These are phyloP conservation scores for Stephanocyclus meneghinianus DNA, from an alignment of 352 stramenopile genomes.

Conservation along the genomic window DNA sequence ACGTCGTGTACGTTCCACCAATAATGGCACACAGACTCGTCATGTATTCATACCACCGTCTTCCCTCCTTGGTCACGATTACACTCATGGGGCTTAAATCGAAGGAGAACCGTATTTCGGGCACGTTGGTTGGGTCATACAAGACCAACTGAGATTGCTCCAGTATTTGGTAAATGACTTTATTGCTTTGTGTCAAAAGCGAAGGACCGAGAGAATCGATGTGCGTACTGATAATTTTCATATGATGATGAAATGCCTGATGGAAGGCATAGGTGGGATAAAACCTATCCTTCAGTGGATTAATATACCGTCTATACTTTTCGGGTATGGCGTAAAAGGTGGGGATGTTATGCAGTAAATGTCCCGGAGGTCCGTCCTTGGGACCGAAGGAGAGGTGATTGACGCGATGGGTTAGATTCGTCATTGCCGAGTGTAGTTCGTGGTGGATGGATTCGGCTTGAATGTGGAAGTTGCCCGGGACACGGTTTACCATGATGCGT, in stretches of 20 bases:
- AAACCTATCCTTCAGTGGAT: conserved; percentile 90
- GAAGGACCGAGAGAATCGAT: conserved; percentile 5
- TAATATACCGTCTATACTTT: conserved; percentile 27
- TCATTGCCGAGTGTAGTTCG: conserved; percentile 88
- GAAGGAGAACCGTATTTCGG: conserved; percentile 83
- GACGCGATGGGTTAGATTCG: conserved; percentile 93
- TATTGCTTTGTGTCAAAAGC: not conserved
- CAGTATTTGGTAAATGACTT: conserved; percentile 70
- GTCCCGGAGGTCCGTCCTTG: conserved; percentile 4
- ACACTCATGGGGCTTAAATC: conserved; percentile 88
- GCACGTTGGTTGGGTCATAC: conserved; percentile 64
- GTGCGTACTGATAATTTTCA: conserved; percentile 94
- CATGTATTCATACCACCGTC: conserved; percentile 92
- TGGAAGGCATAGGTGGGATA: conserved; percentile 92
- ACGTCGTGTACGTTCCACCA: conserved; percentile 92
- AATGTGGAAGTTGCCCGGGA: conserved; percentile 96
- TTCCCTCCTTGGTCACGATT: conserved; percentile 75
- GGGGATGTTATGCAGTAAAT: conserved; percentile 8
- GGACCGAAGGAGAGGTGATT: conserved; percentile 92
- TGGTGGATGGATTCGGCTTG: conserved; percentile 84
- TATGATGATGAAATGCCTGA: conserved; percentile 97
- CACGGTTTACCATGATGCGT: conserved; percentile 85
- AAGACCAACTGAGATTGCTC: conserved; percentile 64
- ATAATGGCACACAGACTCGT: conserved; percentile 93
- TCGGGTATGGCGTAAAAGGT: conserved; percentile 25